Evolutionary conservation across 2,329 filamentous ascomycete species (phyloP).

Genomic region (Xylaria digitata): DNA sequence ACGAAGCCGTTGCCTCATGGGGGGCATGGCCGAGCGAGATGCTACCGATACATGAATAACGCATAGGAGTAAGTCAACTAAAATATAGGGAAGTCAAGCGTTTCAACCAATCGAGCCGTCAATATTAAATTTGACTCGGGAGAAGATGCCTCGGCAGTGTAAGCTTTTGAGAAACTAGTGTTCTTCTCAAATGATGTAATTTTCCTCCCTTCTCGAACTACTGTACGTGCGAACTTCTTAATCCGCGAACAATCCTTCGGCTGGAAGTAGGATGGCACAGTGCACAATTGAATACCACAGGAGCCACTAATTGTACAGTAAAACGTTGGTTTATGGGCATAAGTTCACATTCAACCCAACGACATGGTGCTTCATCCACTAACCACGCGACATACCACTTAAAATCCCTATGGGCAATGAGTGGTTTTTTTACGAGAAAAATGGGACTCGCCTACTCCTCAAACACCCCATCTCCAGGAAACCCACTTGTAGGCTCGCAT

Average conservation of each 20-base stretch:
- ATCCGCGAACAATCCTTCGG: constrained; percentile 8
- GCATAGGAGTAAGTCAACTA: background rate
- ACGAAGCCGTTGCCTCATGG: constrained; percentile 12
- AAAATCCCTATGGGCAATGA: background rate
- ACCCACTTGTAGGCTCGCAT: background rate
- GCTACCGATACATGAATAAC: background rate
- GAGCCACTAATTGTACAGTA: background rate
- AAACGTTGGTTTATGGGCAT: background rate
- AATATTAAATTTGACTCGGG: background rate
- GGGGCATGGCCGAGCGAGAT: background rate
- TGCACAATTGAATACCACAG: background rate
- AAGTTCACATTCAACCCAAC: background rate
- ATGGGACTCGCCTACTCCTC: background rate
- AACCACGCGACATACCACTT: background rate
- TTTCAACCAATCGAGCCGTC: background rate
- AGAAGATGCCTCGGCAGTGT: too few relatives aligned
- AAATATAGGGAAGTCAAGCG: too few relatives aligned
- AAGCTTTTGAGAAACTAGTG: background rate
- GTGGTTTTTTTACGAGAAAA: constrained; percentile 8
- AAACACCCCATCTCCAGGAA: constrained; percentile 15
- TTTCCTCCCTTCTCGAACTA: constrained; percentile 2
- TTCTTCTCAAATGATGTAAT: constrained; percentile 12
- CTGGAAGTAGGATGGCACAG: constrained; percentile 7
- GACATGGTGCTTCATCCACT: background rate
- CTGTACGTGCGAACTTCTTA: background rate